A percentile compares a stretch with the other conserved stretches of the same genome.
phyloP scores from a whole-genome alignment of 352 stramenopile genomes.

The Aphanomyces euteiches region DNA sequence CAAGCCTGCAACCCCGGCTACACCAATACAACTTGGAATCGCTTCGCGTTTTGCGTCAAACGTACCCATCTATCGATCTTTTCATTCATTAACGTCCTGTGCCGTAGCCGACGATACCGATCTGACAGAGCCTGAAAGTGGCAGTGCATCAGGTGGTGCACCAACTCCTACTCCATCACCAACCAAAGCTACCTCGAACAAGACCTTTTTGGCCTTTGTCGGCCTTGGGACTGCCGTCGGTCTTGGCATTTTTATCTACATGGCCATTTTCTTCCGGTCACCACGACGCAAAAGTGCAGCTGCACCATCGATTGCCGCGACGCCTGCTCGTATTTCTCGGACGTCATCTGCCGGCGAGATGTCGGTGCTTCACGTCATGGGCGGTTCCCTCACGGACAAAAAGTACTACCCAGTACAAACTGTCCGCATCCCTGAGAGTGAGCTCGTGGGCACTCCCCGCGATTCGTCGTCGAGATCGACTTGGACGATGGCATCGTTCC shows the following conservation, averaged over 20 bases:
- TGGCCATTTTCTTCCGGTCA: constrained; percentile 6
- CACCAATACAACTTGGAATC: neutral
- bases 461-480: constrained; percentile 2
- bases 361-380: constrained; percentile 3
- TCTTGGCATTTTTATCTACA: constrained; percentile 15
- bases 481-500: constrained; percentile 15
- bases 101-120: neutral
- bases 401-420: neutral
- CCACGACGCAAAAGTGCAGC: neutral
- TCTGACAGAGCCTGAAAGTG: neutral
- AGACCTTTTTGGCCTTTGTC: neutral
- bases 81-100: neutral
- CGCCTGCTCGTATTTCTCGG: neutral
- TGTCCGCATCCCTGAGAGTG: neutral
- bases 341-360: neutral
- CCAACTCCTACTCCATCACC: neutral
- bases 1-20: neutral
- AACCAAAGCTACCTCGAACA: constrained; percentile 2
- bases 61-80: neutral
- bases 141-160: neutral
- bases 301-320: too few relatives aligned
- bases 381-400: constrained; percentile 8
- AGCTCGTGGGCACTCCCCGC: neutral
- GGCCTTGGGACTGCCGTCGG: neutral
- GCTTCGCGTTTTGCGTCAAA: constrained; percentile 1